phyloP scores from a whole-genome alignment of 371 early-diverging fungal species.

The Zopfochytrium polystomum region DNA sequence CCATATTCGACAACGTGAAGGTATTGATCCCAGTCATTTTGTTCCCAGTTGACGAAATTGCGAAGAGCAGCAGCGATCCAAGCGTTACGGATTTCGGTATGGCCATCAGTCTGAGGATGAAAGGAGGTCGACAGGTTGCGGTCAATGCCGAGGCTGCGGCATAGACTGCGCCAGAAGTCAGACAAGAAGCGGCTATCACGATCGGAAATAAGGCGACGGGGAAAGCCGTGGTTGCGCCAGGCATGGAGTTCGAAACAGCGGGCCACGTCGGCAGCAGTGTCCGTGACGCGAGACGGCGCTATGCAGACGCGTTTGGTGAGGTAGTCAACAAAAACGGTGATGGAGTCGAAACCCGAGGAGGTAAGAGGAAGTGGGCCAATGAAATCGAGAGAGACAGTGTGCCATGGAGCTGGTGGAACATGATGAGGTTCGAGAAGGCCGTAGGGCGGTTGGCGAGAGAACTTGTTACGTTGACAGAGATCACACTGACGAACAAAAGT shows the following conservation, averaged over 20 bases:
- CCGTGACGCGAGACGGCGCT: background rate
- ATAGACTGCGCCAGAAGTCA: slow-evolving; percentile 27
- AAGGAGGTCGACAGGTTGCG: slow-evolving; percentile 40
- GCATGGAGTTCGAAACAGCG: background rate
- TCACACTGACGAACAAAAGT: slow-evolving; percentile 17
- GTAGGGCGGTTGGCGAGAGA: slow-evolving; percentile 1
- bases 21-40: slow-evolving; percentile 20
- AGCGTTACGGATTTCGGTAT: slow-evolving; percentile 42
- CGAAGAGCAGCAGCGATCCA: slow-evolving; percentile 12
- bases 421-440: slow-evolving; percentile 22
- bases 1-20: slow-evolving; percentile 27
- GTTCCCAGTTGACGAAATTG: slow-evolving; percentile 5
- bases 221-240: slow-evolving; percentile 12
- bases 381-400: slow-evolving; percentile 23
- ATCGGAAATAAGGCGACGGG: slow-evolving; percentile 9
- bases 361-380: slow-evolving; percentile 17
- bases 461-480: slow-evolving; percentile 20
- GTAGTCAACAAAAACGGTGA: slow-evolving; percentile 19
- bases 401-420: slow-evolving; percentile 17
- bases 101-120: slow-evolving; percentile 56
- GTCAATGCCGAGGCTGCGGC: slow-evolving; percentile 30
- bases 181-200: background rate
- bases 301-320: slow-evolving; percentile 7
- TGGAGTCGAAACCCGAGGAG: slow-evolving; percentile 3
- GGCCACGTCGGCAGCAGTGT: slow-evolving; percentile 1